A percentile compares a stretch with the other conserved stretches of the same genome.
These are phyloP conservation scores for Colletotrichum sp. DNA, from an alignment of 2,329 filamentous ascomycete genomes.

Conservation along the genomic window DNA sequence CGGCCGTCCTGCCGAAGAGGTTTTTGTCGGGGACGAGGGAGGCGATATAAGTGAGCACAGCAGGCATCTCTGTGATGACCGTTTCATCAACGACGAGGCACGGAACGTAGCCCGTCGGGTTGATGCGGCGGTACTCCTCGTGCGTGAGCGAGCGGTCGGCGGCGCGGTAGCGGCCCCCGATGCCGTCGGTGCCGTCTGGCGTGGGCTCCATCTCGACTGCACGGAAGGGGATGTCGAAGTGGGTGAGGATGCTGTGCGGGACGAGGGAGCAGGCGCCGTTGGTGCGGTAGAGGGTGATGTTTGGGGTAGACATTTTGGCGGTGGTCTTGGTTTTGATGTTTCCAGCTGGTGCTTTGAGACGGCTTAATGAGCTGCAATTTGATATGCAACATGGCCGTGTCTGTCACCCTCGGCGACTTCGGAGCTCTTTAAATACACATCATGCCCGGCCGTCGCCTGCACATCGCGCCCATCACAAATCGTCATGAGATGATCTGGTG, in stretches of 20 bases:
- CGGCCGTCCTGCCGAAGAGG: conserved; percentile 23
- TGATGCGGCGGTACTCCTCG: conserved; percentile 31
- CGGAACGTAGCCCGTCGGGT: conserved; percentile 36
- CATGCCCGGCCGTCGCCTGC: not conserved
- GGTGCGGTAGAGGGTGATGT: conserved; percentile 32
- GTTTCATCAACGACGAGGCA: conserved; percentile 24
- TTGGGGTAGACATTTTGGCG: conserved; percentile 16
- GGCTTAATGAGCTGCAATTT: no score
- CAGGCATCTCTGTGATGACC: conserved; percentile 26
- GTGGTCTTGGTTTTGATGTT: not conserved
- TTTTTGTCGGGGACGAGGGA: conserved; percentile 23
- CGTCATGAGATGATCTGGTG: not conserved
- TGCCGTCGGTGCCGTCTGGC: not conserved
- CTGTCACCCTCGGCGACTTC: not conserved
- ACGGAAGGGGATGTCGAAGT: conserved; percentile 31
- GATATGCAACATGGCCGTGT: no score
- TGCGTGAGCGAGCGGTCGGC: conserved; percentile 35
- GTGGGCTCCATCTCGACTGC: conserved; percentile 23
- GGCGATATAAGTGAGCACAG: conserved; percentile 36
- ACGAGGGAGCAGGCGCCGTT: conserved; percentile 34
- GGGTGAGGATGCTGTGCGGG: conserved; percentile 32
- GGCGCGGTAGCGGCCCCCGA: conserved; percentile 17
- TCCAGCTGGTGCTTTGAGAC: no score
- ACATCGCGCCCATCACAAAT: not conserved
- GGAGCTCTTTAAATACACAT: no score